phyloP scores from a whole-genome alignment of 345 rosid genomes.

The Sisymbrium irio region DNA sequence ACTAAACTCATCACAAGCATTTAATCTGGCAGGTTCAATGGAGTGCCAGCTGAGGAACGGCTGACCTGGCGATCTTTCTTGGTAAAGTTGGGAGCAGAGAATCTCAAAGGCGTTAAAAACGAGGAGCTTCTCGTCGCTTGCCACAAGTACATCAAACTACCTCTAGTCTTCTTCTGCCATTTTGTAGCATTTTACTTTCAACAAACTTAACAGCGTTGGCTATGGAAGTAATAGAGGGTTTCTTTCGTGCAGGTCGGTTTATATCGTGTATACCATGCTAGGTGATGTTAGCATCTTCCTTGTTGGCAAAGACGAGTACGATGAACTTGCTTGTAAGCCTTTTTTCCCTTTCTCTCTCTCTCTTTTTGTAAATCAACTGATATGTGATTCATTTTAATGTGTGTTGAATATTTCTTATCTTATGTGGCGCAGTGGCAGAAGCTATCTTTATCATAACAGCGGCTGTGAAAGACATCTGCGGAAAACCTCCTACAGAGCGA shows the following conservation, averaged over 20 bases:
- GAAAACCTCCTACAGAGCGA: slow-evolving; percentile 93
- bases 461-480: slow-evolving; percentile 86
- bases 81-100: slow-evolving; percentile 88
- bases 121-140: slow-evolving; percentile 96
- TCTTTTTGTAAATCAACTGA: background rate
- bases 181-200: background rate
- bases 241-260: slow-evolving; percentile 64
- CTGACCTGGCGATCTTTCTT: slow-evolving; percentile 91
- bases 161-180: background rate
- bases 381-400: slow-evolving; percentile 7
- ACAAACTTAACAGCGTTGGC: background rate
- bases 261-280: slow-evolving; percentile 85
- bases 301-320: slow-evolving; percentile 96
- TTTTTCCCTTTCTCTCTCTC: background rate
- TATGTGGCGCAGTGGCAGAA: slow-evolving; percentile 63
- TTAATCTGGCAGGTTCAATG: slow-evolving; percentile 63
- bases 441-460: slow-evolving; percentile 81
- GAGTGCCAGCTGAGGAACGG: slow-evolving; percentile 95
- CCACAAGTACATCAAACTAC: slow-evolving; percentile 60
- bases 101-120: slow-evolving; percentile 83
- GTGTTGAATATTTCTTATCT: background rate
- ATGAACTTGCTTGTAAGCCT: slow-evolving; percentile 94
- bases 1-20: background rate
- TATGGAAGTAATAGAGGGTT: background rate
- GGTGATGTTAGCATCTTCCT: slow-evolving; percentile 89